Percentiles rank a stretch among this genome's conserved stretches.
Conservation (phyloP, 768 basidiomycete species). For the Pleurotus ostreatus region DNA sequence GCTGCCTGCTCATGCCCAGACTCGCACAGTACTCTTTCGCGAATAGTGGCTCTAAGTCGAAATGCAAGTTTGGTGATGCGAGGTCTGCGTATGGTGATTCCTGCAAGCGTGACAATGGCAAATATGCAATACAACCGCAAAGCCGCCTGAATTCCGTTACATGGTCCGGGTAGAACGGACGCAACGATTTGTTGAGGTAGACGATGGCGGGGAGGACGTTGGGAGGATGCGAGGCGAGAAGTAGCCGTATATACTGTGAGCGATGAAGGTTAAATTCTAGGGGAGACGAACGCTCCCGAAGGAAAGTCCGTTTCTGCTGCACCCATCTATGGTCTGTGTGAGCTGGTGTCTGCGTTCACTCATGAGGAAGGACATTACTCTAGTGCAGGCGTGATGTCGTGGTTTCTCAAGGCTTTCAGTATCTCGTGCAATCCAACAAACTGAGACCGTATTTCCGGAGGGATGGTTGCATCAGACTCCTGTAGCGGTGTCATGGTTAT, state of each 20-base stretch:
- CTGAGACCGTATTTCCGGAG: slow-evolving; percentile 43
- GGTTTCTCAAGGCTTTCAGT: slow-evolving; percentile 57
- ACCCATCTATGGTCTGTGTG: slow-evolving; percentile 65
- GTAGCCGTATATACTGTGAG: slow-evolving; percentile 81
- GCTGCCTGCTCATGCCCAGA: slow-evolving; percentile 84
- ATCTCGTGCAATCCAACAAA: slow-evolving; percentile 74
- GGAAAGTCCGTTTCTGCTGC: slow-evolving; percentile 56
- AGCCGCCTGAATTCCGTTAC: slow-evolving; percentile 64
- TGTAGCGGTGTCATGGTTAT: slow-evolving; percentile 21
- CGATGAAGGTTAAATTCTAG: slow-evolving; percentile 90
- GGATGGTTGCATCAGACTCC: slow-evolving; percentile 66
- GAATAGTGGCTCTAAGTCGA: slow-evolving; percentile 79
- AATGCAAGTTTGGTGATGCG: slow-evolving; percentile 65
- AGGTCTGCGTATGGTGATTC: slow-evolving; percentile 74
- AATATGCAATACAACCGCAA: slow-evolving; percentile 62
- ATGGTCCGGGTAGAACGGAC: slow-evolving; percentile 61
- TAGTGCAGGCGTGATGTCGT: slow-evolving; percentile 76
- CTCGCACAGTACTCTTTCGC: slow-evolving; percentile 86
- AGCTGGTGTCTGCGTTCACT: not conserved
- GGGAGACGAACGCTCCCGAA: slow-evolving; percentile 67
- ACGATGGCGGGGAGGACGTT: slow-evolving; percentile 56
- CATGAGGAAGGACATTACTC: slow-evolving; percentile 40
- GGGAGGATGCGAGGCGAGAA: slow-evolving; percentile 59
- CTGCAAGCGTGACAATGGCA: slow-evolving; percentile 64
- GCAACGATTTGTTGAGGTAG: slow-evolving; percentile 69